Conservation (phyloP, 495 filamentous ascomycete genomes). For the Hypoxylon lenormandii region DNA sequence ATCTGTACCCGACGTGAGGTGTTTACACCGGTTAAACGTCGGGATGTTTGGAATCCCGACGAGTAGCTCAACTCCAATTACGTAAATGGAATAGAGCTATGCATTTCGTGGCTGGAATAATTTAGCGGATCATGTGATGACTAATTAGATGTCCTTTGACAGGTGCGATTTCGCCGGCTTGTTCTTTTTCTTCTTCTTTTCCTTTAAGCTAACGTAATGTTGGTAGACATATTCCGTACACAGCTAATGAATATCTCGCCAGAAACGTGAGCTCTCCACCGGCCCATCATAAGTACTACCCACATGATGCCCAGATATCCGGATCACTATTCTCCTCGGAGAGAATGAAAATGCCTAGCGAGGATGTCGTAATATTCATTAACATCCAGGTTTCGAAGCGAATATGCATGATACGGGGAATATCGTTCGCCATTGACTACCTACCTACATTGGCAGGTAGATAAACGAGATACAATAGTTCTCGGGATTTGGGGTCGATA, state of each 20-base stretch:
- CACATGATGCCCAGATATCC: background rate
- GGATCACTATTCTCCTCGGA: background rate
- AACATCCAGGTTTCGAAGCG: background rate
- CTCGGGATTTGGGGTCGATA: background rate
- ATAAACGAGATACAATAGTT: too few relatives aligned
- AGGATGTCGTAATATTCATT: slow-evolving; percentile 4
- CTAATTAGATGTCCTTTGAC: slow-evolving; percentile 30
- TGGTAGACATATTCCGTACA: slow-evolving; percentile 2
- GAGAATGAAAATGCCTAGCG: background rate
- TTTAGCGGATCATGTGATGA: slow-evolving; percentile 22
- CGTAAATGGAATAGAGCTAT: background rate
- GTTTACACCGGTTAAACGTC: too few relatives aligned
- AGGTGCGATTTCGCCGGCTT: slow-evolving; percentile 17
- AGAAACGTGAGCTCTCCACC: background rate
- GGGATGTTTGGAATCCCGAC: too few relatives aligned
- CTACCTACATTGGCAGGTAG: too few relatives aligned
- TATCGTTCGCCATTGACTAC: background rate
- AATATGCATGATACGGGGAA: slow-evolving; percentile 1
- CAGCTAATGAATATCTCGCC: slow-evolving; percentile 3
- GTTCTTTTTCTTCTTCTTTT: background rate
- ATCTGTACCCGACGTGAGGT: too few relatives aligned
- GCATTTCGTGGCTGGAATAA: background rate
- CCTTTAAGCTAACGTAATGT: slow-evolving; percentile 6
- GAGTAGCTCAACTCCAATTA: too few relatives aligned
- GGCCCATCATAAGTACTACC: background rate